A percentile compares a stretch with the other conserved stretches of the same genome.
Evolutionary conservation across 768 basidiomycete genomes (phyloP).

Genomic region (Strobilomyces confusus): DNA sequence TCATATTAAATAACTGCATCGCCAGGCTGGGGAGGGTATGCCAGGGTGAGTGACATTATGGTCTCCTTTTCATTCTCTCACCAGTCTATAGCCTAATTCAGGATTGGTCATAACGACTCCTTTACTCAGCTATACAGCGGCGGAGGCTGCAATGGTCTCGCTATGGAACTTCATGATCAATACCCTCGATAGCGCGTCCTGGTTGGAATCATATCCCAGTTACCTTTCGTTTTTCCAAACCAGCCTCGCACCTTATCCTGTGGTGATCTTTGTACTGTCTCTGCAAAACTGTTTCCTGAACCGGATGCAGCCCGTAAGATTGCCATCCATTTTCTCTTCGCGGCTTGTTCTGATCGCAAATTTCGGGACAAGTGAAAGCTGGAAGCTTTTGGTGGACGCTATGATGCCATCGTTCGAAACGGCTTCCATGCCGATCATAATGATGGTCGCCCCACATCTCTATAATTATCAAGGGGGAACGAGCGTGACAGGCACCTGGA

Average conservation of each 20-base stretch:
- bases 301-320: neutral
- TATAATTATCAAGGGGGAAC: neutral
- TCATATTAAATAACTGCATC: neutral
- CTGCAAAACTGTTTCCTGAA: neutral
- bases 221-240: neutral
- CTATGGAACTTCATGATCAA: neutral
- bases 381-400: neutral
- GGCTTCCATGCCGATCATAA: neutral
- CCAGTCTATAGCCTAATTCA: neutral
- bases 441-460: neutral
- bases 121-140: neutral
- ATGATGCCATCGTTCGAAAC: neutral
- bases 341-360: neutral
- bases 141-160: neutral
- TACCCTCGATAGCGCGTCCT: neutral
- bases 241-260: neutral
- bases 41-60: neutral
- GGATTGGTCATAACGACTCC: neutral
- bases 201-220: neutral
- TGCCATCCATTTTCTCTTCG: neutral
- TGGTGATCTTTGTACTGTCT: neutral
- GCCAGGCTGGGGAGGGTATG: neutral
- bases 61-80: neutral
- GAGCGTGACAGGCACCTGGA: too few relatives aligned
- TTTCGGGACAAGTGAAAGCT: neutral